A percentile compares a stretch with the other conserved stretches of the same genome.
phyloP scores from a whole-genome alignment of 768 basidiomycete genomes.

The Auricularia cornea region DNA sequence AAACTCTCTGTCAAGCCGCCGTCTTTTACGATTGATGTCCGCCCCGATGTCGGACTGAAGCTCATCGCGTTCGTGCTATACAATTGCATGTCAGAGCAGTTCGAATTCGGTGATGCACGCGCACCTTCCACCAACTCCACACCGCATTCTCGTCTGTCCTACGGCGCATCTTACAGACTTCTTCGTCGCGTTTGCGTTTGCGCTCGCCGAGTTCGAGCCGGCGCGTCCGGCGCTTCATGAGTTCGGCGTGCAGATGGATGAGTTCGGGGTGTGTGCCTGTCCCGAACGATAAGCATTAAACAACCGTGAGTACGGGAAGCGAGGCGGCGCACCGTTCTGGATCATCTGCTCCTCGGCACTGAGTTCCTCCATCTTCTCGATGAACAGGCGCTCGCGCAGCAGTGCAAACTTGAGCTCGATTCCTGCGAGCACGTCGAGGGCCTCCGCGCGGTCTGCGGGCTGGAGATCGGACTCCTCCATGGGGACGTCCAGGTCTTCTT shows the following conservation, averaged over 20 bases:
- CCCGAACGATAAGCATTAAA: conserved; percentile 1
- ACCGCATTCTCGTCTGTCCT: conserved; percentile 65
- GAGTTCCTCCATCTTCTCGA: conserved; percentile 89
- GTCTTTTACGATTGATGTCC: conserved; percentile 78
- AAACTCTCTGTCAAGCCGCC: conserved; percentile 79
- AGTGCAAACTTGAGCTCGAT: conserved; percentile 93
- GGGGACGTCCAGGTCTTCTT: conserved; percentile 5
- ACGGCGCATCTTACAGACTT: conserved; percentile 51
- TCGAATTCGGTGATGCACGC: conserved; percentile 12
- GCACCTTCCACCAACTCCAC: conserved; percentile 90
- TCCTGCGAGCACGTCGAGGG: conserved; percentile 74
- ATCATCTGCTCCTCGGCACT: conserved; percentile 84
- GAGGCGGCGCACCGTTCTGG: conserved; percentile 48
- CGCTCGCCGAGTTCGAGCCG: conserved; percentile 73
- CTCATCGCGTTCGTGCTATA: conserved; percentile 64
- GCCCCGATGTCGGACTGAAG: conserved; percentile 84
- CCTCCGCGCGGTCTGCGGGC: conserved; percentile 77
- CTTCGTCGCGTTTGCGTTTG: conserved; percentile 61
- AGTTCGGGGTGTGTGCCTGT: conserved; percentile 83
- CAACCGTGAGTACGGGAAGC: neutral
- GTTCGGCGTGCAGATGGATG: conserved; percentile 68
- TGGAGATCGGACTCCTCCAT: conserved; percentile 52
- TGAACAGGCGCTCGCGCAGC: conserved; percentile 76
- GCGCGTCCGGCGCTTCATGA: conserved; percentile 70
- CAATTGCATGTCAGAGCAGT: neutral